Evolutionary conservation across 495 filamentous ascomycete genomes (phyloP), one percentile per base, ranked within the genome.

Genomic region (Aspergillus ostianus): DNA sequence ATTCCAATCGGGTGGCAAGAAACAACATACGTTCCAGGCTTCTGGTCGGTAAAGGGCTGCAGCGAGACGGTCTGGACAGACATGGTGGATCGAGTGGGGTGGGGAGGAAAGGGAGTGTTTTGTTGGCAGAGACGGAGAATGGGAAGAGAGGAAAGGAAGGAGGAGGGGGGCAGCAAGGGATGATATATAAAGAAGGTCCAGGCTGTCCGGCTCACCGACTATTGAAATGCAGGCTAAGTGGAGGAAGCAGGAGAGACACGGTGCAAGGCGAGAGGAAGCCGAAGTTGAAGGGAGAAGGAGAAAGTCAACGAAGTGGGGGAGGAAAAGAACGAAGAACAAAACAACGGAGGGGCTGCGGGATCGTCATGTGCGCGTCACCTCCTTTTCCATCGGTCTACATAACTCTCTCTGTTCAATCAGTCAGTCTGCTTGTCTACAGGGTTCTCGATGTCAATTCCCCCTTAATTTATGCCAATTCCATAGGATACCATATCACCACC

Each of bases 21-120:
- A 20, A 29, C 58, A 59, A 89, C 93, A 75, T 89, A 97, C 94
- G 95, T 98, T 85, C 94, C 94, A 58, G 94, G 94, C 82, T 98
- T 98, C 84, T 98, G 94, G 81, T 97, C 94, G 26, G 86, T 83
- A 73, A 90, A 96, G 58, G 92, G 85, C 66, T 83, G 86, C 71
- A 94, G 80, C 56, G 85, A 83, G 61, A 95, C 87, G 15, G 84
- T 88, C 73, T 89, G 82, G 73, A 90, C 77, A 67, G 85, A 87
- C 89, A 94, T 92, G 68, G 51, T 64, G 51, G 49, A 30, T 26
- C 20, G 47, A 49, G 13, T 57, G 45, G 41, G 53, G 27, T 51
- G 26, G 51, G 21, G 46, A 57, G 51, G 60, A 63, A 53, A 52
- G 50, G 51, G 19, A 58, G 53, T 51, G 62, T 57, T 52, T 56